These are phyloP conservation scores for Candida frijolesensis DNA, from an alignment of 1,139 yeast genomes.

Conservation along the genomic window DNA sequence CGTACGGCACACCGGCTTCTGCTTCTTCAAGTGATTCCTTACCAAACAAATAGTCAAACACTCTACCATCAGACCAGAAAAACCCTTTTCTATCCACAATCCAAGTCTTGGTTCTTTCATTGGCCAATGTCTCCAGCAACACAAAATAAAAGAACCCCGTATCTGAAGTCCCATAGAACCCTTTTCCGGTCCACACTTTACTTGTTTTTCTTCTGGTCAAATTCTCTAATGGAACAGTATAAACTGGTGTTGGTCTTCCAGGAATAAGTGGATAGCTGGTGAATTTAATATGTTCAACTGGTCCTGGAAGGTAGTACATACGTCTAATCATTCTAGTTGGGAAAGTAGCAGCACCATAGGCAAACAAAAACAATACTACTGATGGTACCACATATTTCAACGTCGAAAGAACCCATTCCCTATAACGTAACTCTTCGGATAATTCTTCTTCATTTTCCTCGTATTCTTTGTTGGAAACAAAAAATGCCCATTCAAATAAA, in stretches of 20 bases:
- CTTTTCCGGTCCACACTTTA: constrained; percentile 82
- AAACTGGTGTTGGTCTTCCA: constrained; percentile 74
- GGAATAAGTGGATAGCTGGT: constrained; percentile 79
- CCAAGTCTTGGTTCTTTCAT: constrained; percentile 59
- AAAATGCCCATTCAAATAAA: constrained; percentile 58
- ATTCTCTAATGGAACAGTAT: constrained; percentile 62
- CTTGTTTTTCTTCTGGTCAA: constrained; percentile 61
- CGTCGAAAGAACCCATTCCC: constrained; percentile 41
- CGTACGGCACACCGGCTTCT: constrained; percentile 74
- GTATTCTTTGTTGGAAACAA: constrained; percentile 58
- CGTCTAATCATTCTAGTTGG: constrained; percentile 75
- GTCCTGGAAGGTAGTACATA: constrained; percentile 73
- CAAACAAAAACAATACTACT: constrained; percentile 37
- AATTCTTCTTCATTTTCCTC: constrained; percentile 55
- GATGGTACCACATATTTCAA: constrained; percentile 38
- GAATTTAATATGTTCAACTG: constrained; percentile 57
- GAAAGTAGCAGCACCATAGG: constrained; percentile 48
- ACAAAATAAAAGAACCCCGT: constrained; percentile 73
- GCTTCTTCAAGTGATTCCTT: constrained; percentile 76
- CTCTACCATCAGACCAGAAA: constrained; percentile 92
- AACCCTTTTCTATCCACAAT: constrained; percentile 80
- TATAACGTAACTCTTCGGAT: constrained; percentile 33
- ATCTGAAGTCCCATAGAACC: constrained; percentile 84
- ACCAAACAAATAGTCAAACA: constrained; percentile 78
- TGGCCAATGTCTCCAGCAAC: constrained; percentile 50